Conservation (phyloP, 805 yeast genomes). For the Candida argentea region DNA sequence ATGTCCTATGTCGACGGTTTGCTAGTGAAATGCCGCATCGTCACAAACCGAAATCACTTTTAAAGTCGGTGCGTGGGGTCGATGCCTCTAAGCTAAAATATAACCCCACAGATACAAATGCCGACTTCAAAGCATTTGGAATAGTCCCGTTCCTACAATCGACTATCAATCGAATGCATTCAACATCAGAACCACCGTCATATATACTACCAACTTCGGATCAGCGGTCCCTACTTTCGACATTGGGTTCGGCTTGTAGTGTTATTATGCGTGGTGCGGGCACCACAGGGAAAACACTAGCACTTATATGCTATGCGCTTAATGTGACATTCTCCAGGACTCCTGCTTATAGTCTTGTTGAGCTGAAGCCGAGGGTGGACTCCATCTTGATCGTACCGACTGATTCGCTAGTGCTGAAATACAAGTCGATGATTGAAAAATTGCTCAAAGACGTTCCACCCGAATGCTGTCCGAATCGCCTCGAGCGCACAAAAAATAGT, state of each 20-base stretch:
- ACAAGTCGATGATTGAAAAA: constrained; percentile 4
- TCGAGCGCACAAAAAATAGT: constrained; percentile 4
- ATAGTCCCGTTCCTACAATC: constrained; percentile 15
- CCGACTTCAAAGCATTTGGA: constrained; percentile 13
- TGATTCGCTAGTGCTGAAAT: constrained; percentile 11
- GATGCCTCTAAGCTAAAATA: constrained; percentile 1
- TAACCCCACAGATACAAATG: constrained; percentile 5
- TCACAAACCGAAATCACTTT: background rate
- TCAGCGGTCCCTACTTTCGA: constrained; percentile 11
- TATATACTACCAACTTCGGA: constrained; percentile 9
- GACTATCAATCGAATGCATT: constrained; percentile 8
- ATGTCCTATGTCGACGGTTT: no score
- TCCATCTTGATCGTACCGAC: constrained; percentile 17
- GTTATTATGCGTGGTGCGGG: constrained; percentile 7
- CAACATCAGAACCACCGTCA: background rate
- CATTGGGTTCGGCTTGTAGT: constrained; percentile 10
- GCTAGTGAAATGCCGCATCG: no score
- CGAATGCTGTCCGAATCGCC: constrained; percentile 14
- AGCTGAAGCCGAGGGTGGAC: constrained; percentile 6
- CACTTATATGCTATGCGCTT: constrained; percentile 10
- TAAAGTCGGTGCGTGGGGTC: background rate
- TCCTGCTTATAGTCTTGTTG: constrained; percentile 10
- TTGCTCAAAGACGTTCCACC: constrained; percentile 11
- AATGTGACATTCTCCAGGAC: constrained; percentile 10
- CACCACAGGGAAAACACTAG: constrained; percentile 14